Evolutionary conservation across 2,329 filamentous ascomycete species (phyloP), one percentile per base, ranked within the genome.

Genomic region (Cercospora citrullina): DNA sequence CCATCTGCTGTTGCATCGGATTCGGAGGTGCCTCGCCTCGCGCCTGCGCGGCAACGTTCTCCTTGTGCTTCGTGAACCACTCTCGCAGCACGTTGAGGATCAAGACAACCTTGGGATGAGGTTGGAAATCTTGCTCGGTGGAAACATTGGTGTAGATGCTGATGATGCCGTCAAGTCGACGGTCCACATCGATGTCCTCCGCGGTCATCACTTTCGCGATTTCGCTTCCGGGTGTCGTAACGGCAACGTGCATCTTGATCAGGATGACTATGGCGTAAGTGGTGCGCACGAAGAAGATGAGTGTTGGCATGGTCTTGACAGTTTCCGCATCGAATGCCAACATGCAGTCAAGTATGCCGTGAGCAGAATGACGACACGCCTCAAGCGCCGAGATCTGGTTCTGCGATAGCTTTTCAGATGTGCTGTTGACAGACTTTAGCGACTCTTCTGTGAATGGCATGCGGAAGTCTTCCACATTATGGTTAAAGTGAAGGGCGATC

Each of bases 241-340:
- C 81, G 1, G 85, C 84, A 59, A 87, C 85, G 77, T 86, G 87
- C 80, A 88, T 84, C 72, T 87, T 88, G 77, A 87, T 86, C 7
- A 88, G 79, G 33, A 87, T 83, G 5, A 88, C 84, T 23, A 86
- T 81, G 14, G 86, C 84, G 72, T 87, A 88, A 10, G 85, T 83
- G 58, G 84, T 82, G 42, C 86, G 83, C 18, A 87, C 85, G 73
- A 86, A 75, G 57, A 71, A 75, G 5, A 76, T 67, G 57, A 84
- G 81, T 58, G 84, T 82, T 7, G 83, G 83, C 4, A 84, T 71
- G 0, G 78, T 78, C 31, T 80, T 75, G 31, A 84, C 76, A 2
- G 76, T 79, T 14, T 83, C 79, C 7, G 80, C 80, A 31, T 83
- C 81, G 53, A 84, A 81, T 31, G 82, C 79, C 9, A 87, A 80